Conservation (phyloP, 2,329 filamentous ascomycete genomes). For the Alternaria sp. region DNA sequence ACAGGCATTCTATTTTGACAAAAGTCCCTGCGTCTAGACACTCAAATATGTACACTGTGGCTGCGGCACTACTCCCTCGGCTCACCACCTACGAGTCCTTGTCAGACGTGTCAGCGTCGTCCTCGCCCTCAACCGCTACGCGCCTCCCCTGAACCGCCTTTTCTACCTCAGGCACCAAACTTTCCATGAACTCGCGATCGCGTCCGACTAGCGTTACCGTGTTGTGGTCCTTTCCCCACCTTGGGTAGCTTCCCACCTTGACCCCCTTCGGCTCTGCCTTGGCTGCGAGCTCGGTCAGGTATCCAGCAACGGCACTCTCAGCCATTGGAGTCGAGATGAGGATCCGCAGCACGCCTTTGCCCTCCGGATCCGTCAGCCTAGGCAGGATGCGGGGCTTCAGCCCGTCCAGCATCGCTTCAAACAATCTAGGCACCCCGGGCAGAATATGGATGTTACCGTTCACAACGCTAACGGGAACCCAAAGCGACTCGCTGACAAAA, state of each 20-base stretch:
- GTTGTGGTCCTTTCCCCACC: constrained; percentile 87
- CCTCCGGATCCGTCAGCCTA: constrained; percentile 78
- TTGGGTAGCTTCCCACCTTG: constrained; percentile 94
- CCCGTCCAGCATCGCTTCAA: constrained; percentile 78
- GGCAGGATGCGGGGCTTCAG: constrained; percentile 74
- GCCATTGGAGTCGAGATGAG: constrained; percentile 85
- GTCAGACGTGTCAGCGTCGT: constrained; percentile 51
- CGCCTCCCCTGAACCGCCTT: constrained; percentile 75
- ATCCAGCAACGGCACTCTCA: constrained; percentile 84
- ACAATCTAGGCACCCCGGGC: constrained; percentile 86
- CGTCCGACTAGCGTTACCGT: constrained; percentile 86
- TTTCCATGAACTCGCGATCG: constrained; percentile 79
- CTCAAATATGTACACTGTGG: constrained; percentile 3
- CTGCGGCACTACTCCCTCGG: constrained; percentile 17
- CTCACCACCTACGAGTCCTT: constrained; percentile 43
- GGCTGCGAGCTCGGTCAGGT: constrained; percentile 78
- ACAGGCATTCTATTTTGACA: constrained; percentile 24
- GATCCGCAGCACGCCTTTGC: constrained; percentile 78
- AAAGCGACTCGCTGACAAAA: constrained; percentile 80
- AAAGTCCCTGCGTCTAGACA: constrained; percentile 14
- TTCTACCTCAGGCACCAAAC: constrained; percentile 78
- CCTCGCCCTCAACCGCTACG: constrained; percentile 71
- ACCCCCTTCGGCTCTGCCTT: constrained; percentile 77
- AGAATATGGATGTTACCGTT: constrained; percentile 95
- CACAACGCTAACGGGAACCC: constrained; percentile 88